Base-by-base conservation (phyloP, 2,329 filamentous ascomycete genomes). In the Chrysoporthe puriensis region DNA sequence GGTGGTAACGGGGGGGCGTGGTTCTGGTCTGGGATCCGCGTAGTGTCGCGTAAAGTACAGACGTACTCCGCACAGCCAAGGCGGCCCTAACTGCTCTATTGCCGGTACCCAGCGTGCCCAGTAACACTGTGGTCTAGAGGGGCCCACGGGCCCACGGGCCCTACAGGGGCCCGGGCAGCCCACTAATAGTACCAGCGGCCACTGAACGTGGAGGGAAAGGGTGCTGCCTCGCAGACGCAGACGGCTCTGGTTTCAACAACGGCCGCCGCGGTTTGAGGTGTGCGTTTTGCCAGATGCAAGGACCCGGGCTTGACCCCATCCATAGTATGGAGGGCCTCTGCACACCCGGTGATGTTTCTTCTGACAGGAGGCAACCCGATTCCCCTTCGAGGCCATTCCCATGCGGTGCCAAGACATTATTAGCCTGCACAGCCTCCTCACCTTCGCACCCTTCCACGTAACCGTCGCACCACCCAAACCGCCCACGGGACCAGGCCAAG, bases 181-280 rank as follows among this genome's bases (percentile, higher is more conserved):
- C 26, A 26, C 26, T 26, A 26, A 26, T 26, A 26, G 26, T 26
- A 26, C 26, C 26, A 26, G 26, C 26, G 26, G 26, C 26, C 26
- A 26, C 26, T 26, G 26, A 26, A 26, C 26, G 26, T 26, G 1
- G 26, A 26, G 26, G 26, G 26, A 26, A 26, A 26, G 26, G 26
- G 26, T 26, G 26, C 61, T 54, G 18, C n/a, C 14, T 32, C 11
- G 7, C 50, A 50, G 21, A 32, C 50, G 36, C 46, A 43, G 61
- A 65, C 66, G 43, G 43, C 66, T 61, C 40, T 67, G 59, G 62
- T 67, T 65, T 67, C 62, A 65, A 67, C 57, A n/a, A 46, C 57
- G 62, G 46, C 34, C 42, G 57, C 60, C 4, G 42, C 32, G 40
- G 62, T 67, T 62, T 65, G 66, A 61, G 57, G 42, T 59, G 44